Conservation (phyloP, 345 rosid genomes). For the Euphorbia tirucalli region DNA sequence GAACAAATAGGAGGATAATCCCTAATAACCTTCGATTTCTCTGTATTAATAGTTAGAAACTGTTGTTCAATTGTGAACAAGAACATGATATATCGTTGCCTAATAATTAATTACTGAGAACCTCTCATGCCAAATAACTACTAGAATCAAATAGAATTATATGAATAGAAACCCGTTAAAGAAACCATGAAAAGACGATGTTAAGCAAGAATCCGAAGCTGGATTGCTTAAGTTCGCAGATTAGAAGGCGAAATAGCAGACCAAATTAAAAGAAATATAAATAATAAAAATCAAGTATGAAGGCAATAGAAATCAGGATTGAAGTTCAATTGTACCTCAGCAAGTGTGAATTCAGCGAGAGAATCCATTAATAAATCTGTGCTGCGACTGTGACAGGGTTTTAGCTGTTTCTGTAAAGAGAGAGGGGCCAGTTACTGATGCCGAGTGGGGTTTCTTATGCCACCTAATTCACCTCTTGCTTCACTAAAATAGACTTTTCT, state of each 20-base stretch:
- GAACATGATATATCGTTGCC: no score
- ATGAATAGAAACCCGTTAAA: slow-evolving; percentile 9
- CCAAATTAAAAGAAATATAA: no score
- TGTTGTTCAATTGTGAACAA: not conserved
- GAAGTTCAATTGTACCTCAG: slow-evolving; percentile 13
- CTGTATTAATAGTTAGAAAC: no score
- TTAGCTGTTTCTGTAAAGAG: not conserved
- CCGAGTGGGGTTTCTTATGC: slow-evolving; percentile 1
- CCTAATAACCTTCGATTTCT: not conserved
- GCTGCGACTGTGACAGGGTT: not conserved
- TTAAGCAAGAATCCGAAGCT: not conserved
- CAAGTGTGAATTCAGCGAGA: slow-evolving; percentile 22
- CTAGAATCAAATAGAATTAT: not conserved
- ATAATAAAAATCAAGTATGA: not conserved
- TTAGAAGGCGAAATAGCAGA: no score
- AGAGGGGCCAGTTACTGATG: not conserved
- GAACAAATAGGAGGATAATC: not conserved
- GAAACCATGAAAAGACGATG: not conserved
- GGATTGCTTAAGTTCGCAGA: not conserved
- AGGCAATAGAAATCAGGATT: not conserved
- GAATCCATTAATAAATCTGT: slow-evolving; percentile 11
- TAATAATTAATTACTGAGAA: not conserved
- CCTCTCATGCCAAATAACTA: not conserved
- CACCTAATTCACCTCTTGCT: no score
- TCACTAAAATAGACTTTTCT: no score